A percentile compares a stretch with the other conserved stretches of the same genome.
Conservation (phyloP, 2,329 filamentous ascomycete species). For the Neobulgaria alba region DNA sequence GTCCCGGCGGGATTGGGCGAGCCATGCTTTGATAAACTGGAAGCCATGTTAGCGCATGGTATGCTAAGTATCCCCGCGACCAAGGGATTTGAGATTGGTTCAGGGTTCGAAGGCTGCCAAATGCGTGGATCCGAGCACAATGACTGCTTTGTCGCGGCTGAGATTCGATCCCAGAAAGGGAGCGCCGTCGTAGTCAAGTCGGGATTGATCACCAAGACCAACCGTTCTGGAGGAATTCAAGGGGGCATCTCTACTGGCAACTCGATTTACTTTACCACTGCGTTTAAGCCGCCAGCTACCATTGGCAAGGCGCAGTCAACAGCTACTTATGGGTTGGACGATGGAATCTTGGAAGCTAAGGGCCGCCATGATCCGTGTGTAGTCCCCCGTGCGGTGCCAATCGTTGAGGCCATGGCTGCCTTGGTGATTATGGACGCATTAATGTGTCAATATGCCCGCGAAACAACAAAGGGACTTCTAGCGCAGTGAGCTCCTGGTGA, state of each 20-base stretch:
- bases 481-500: neutral
- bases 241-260: constrained; percentile 92
- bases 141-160: constrained; percentile 64
- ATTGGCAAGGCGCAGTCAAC: constrained; percentile 86
- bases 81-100: constrained; percentile 94
- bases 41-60: constrained; percentile 82
- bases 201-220: constrained; percentile 76
- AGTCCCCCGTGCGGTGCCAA: constrained; percentile 70
- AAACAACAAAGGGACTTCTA: constrained; percentile 38
- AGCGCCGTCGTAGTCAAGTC: constrained; percentile 26
- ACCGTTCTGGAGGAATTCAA: constrained; percentile 92
- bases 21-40: constrained; percentile 91
- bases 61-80: constrained; percentile 94
- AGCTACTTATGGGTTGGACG: constrained; percentile 63
- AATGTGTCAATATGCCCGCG: constrained; percentile 66
- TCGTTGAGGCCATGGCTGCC: constrained; percentile 86
- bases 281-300: constrained; percentile 91
- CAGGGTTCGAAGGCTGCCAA: constrained; percentile 80
- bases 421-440: constrained; percentile 81
- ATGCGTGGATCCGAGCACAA: constrained; percentile 84
- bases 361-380: constrained; percentile 92
- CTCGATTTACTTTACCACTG: constrained; percentile 88
- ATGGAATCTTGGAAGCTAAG: constrained; percentile 77
- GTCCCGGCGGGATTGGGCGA: constrained; percentile 81
- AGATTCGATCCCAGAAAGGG: constrained; percentile 33